Conservation (phyloP, 2,329 filamentous ascomycete genomes). For the Aspergillus sp. region DNA sequence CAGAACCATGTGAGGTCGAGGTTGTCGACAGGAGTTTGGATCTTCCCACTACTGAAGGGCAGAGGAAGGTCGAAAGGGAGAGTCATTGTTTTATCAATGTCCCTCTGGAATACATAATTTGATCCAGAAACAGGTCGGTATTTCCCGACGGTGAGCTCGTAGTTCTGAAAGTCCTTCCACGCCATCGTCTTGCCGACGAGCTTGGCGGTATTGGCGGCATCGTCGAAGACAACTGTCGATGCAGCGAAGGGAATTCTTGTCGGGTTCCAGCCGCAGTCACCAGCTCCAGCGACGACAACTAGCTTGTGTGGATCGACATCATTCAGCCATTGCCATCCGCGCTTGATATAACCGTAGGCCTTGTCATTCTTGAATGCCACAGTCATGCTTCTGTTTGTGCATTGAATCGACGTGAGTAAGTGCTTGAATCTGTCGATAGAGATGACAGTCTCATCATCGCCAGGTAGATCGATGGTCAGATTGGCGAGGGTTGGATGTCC, state of each 20-base stretch:
- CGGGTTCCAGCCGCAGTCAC: conserved; percentile 29
- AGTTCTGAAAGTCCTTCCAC: conserved; percentile 27
- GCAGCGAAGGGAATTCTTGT: conserved; percentile 27
- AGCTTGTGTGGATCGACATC: conserved; percentile 22
- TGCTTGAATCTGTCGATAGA: conserved; percentile 25
- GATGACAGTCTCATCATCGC: conserved; percentile 24
- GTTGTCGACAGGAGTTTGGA: conserved; percentile 13
- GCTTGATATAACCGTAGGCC: conserved; percentile 21
- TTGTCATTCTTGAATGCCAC: conserved; percentile 20
- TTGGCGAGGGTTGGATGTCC: conserved; percentile 24
- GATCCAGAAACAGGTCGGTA: conserved; percentile 1
- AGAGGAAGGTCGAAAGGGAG: conserved; percentile 24
- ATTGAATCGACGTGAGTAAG: conserved; percentile 22
- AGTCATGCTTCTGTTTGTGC: conserved; percentile 23
- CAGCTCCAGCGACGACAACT: conserved; percentile 27
- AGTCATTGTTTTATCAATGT: conserved; percentile 17
- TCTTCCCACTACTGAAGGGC: conserved; percentile 22
- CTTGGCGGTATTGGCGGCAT: conserved; percentile 19
- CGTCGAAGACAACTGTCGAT: conserved; percentile 23
- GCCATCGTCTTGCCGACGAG: conserved; percentile 22
- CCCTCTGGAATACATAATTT: conserved; percentile 8
- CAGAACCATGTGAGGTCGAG: conserved; percentile 9
- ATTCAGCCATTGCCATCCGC: conserved; percentile 29
- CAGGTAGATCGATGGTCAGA: conserved; percentile 21
- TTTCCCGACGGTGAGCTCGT: conserved; percentile 26